These are phyloP conservation scores for Scleromitrula shiraiana DNA, from an alignment of 2,329 filamentous ascomycete species.

Conservation along the genomic window DNA sequence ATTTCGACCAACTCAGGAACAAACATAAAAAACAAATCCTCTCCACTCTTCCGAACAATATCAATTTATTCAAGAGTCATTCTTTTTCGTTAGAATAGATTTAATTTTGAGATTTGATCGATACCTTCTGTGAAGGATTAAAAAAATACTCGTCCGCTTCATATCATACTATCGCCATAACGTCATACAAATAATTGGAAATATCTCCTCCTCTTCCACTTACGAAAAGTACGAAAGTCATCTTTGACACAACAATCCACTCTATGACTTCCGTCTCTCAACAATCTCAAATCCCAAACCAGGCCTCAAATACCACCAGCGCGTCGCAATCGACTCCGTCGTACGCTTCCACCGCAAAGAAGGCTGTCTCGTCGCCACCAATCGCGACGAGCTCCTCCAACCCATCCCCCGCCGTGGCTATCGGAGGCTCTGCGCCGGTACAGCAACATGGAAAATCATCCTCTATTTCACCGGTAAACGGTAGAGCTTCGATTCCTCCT, in stretches of 20 bases:
- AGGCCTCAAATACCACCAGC: constrained; percentile 49
- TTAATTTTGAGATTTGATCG: constrained; percentile 23
- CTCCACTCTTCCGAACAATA: constrained; percentile 9
- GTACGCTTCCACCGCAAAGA: constrained; percentile 62
- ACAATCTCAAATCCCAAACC: constrained; percentile 26
- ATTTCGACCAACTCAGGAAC: constrained; percentile 26
- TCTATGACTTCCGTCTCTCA: constrained; percentile 32
- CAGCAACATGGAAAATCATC: constrained; percentile 56
- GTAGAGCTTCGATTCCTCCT: constrained; percentile 64
- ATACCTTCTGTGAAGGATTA: constrained; percentile 22
- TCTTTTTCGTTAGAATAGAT: not conserved
- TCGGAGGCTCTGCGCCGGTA: constrained; percentile 44
- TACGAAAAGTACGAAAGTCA: constrained; percentile 11
- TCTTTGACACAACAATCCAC: constrained; percentile 18
- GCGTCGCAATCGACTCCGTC: constrained; percentile 48
- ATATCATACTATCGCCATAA: constrained; percentile 23
- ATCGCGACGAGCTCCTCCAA: constrained; percentile 51
- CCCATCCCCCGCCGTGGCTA: constrained; percentile 46
- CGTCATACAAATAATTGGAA: constrained; percentile 21
- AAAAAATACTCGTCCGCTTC: constrained; percentile 5
- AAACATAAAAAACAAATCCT: constrained; percentile 9
- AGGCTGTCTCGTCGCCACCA: constrained; percentile 52
- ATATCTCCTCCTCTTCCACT: constrained; percentile 2
- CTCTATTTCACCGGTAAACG: constrained; percentile 75
- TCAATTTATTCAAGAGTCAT: constrained; percentile 11